Percentiles rank a stretch among this genome's conserved stretches.
phyloP scores from a whole-genome alignment of 768 basidiomycete species.

The Terana coerulea region DNA sequence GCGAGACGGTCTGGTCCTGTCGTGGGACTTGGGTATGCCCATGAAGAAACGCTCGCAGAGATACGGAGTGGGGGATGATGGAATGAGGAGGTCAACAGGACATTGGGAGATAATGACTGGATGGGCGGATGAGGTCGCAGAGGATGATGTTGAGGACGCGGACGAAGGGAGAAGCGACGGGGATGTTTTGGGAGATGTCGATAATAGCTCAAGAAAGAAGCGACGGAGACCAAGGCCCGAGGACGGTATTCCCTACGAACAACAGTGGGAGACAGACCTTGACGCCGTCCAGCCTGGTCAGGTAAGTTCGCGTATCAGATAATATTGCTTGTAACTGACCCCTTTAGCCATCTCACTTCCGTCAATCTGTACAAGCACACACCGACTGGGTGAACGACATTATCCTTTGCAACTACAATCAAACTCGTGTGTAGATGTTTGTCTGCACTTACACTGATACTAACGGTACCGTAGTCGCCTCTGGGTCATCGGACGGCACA shows the following conservation, averaged over 20 bases:
- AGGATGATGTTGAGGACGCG: constrained; percentile 62
- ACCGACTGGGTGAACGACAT: constrained; percentile 98
- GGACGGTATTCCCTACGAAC: constrained; percentile 53
- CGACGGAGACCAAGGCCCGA: constrained; percentile 28
- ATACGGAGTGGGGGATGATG: constrained; percentile 21
- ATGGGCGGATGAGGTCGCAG: constrained; percentile 68
- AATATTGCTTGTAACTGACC: not conserved
- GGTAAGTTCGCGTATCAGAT: no score
- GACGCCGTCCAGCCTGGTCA: constrained; percentile 43
- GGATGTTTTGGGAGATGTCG: constrained; percentile 73
- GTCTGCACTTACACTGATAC: not conserved
- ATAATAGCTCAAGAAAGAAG: constrained; percentile 33
- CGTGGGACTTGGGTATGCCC: constrained; percentile 78
- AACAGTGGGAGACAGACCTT: constrained; percentile 76
- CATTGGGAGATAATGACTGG: constrained; percentile 81
- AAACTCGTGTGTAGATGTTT: constrained; percentile 58
- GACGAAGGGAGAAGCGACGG: constrained; percentile 66
- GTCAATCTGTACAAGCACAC: constrained; percentile 87
- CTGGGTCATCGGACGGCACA: constrained; percentile 96
- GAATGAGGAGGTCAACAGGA: constrained; percentile 20
- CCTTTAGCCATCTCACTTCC: constrained; percentile 56
- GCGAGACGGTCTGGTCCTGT: constrained; percentile 81
- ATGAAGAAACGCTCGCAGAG: constrained; percentile 45
- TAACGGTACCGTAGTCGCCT: constrained; percentile 53
- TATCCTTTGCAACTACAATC: constrained; percentile 85